These are phyloP conservation scores for Fomitopsis pinicola DNA, from an alignment of 1,284 basidiomycete species.

Conservation along the genomic window DNA sequence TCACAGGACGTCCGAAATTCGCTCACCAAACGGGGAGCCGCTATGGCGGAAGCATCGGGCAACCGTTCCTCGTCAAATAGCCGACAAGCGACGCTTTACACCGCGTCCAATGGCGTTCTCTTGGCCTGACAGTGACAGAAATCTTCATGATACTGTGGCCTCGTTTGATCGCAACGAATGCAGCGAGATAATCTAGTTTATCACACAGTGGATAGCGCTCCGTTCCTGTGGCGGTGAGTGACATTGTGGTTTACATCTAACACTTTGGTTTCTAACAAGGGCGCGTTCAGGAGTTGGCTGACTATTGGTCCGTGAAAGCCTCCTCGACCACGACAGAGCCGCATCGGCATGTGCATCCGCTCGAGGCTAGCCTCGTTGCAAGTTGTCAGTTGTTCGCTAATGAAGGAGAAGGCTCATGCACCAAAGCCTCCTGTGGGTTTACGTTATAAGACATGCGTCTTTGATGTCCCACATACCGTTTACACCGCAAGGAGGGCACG, in stretches of 20 bases:
- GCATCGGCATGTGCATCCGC: no score
- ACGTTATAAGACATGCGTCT: neutral
- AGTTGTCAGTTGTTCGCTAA: neutral
- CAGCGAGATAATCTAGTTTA: neutral
- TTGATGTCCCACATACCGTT: neutral
- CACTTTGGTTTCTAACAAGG: neutral
- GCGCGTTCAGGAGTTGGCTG: neutral
- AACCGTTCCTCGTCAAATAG: neutral
- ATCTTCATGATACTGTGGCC: neutral
- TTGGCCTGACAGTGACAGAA: neutral
- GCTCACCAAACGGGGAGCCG: neutral
- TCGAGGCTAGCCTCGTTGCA: neutral
- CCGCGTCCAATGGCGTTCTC: slow-evolving; percentile 1
- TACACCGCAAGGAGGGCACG: neutral
- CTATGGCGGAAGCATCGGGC: neutral
- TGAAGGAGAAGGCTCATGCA: neutral
- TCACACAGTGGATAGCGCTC: neutral
- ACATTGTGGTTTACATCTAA: neutral
- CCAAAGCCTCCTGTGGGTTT: neutral
- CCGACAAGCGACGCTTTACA: neutral
- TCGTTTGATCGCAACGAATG: neutral
- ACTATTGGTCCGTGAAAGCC: neutral
- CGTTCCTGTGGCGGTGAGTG: neutral
- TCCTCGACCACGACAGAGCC: neutral
- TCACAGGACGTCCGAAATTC: neutral